Evolutionary conservation across 116 monocot genomes (phyloP), one percentile per base, ranked within the genome.

Genomic region (Thalassia testudinum): DNA sequence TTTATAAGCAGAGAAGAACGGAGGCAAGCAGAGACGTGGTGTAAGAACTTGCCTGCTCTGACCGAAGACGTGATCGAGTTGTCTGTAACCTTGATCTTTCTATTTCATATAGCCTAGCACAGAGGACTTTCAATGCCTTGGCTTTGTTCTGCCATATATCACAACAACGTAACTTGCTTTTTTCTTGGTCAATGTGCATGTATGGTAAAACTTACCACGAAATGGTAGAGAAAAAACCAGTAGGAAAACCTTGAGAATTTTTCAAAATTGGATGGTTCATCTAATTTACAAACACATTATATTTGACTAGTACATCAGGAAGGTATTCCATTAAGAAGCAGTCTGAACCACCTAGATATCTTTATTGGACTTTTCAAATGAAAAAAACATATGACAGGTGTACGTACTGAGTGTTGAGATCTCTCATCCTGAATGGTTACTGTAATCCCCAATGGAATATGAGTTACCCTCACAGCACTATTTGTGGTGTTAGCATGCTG

Each of bases 391-490:
- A 45, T 16, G 45, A n/a, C 34, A 5, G 58, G 38, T 58, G 23
- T 22, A 19, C 49, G 67, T 73, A 97, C 95, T 73, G 79, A 82
- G 71, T 97, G 97, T 44, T 97, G 97, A 34, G 97, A 97, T 54
- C 97, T 85, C 68, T 97, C 97, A 77, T 88, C 85, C 64, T 97
- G 90, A 70, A 97, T 97, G 21, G 85, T 76, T 50, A 89, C 85
- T 1, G 71, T 65, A 12, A 89, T 69, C 58, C 97, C 97, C 1
- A 82, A 77, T 50, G 97, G 90, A 62, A 89, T 70, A 71, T 97
- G 97, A 7, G 86, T 97, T 42, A 97, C 67, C 49, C 97, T 77
- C 48, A 97, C 90, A 27, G 97, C 97, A 71, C 97, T 97, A 28
- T 85, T 77, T 29, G 97, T 97, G 19, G 97, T 97, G 62, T 97